Base-by-base conservation (phyloP, 73 alveolate species). In the Paramecium bursaria region DNA sequence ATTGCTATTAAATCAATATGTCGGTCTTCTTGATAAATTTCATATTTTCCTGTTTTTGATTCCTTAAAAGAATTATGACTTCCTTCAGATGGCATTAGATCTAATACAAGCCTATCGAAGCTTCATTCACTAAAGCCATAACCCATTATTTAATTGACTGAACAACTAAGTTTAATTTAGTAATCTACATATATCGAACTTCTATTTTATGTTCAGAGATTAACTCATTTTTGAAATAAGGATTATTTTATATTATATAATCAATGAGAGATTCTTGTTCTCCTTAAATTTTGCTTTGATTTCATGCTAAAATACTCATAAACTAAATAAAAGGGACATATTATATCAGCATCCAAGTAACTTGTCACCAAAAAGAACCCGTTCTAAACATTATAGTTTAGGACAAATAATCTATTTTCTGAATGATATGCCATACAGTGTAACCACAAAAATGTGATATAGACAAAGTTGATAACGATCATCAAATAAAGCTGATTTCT, bases 71-170 rank as follows among this genome's bases (percentile, higher is more conserved):
- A 2, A 57, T 2, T 6, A 57, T 15, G 3, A 29, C 27, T 23
- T 57, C 76, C 49, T 57, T 57, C 46, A 57, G 9, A 57, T 57
- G 76, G 9, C 22, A 27, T 57, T 57, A 57, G 3, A 57, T 57
- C 33, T 57, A 27, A 26, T 57, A 57, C 2, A 57, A 22, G 15
- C 76, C 76, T 30, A 57, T 57, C 15, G 76, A 57, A 57, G 76
- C 76, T 17, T 57, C 76, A 26, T 57, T 57, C 0, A 57, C 33
- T 0, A 57, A 30, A 3, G 76, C 33, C 33, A 57, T 30, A 27
- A 29, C 33, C 76, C 76, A 57, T 2, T 57, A 30, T 11, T 57
- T 57, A 10, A 57, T 19, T 27, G 76, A 57, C 33, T 57, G 15
- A 1, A 57, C 33, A 57, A 57, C 76, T 57, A 57, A 57, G 2